phyloP scores from a whole-genome alignment of 2,329 filamentous ascomycete species.

The Talaromyces sp. region DNA sequence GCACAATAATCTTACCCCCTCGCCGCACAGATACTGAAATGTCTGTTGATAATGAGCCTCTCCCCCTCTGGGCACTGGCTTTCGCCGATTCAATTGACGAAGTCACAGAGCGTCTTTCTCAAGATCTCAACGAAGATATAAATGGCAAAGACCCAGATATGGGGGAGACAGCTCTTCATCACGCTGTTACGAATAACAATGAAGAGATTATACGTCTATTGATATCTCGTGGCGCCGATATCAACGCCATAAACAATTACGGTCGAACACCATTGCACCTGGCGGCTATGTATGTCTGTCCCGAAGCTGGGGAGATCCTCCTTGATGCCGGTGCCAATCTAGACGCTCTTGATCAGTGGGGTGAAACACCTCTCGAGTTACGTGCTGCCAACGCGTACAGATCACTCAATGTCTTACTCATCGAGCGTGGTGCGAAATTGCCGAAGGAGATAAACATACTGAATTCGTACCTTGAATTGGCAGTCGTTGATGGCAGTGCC shows the following conservation, averaged over 20 bases:
- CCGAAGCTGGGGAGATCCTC: neutral
- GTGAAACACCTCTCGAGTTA: slow-evolving; percentile 1
- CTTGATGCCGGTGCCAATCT: neutral
- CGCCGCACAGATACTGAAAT: neutral
- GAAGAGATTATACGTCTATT: neutral
- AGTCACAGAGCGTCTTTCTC: neutral
- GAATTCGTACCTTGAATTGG: neutral
- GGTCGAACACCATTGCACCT: slow-evolving; percentile 4
- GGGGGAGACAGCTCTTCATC: neutral
- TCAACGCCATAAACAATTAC: neutral
- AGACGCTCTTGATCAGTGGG: neutral
- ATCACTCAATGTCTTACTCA: neutral
- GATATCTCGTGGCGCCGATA: neutral
- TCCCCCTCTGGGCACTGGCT: neutral
- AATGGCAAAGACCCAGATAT: slow-evolving; percentile 2
- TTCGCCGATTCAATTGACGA: neutral
- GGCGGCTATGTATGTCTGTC: neutral
- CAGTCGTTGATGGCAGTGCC: neutral
- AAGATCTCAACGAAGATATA: neutral
- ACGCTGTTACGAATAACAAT: neutral
- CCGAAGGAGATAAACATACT: neutral
- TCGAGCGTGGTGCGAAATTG: slow-evolving; percentile 6
- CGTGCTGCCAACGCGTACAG: neutral
- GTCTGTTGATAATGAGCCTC: neutral
- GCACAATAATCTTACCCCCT: neutral